Conservation (phyloP, 2,329 filamentous ascomycete species). For the Fonsecaea monophora region DNA sequence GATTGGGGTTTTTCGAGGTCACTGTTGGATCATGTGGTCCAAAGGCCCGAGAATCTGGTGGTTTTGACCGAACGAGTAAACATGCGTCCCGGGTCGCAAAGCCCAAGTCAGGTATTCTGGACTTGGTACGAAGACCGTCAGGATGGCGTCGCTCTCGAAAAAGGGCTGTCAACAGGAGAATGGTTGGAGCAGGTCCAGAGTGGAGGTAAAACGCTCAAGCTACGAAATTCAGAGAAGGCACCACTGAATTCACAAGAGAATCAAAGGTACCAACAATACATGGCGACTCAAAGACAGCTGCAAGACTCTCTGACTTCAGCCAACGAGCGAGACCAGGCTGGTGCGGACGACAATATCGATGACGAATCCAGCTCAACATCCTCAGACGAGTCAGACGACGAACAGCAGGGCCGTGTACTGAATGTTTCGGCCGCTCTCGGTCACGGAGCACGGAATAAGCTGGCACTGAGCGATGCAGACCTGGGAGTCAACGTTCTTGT, state of each 20-base stretch:
- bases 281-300: slow-evolving; percentile 84
- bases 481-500: slow-evolving; percentile 89
- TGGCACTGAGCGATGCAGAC: slow-evolving; percentile 85
- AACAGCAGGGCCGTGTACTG: slow-evolving; percentile 88
- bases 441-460: slow-evolving; percentile 82
- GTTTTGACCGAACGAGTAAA: slow-evolving; percentile 76
- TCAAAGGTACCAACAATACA: slow-evolving; percentile 85
- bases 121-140: slow-evolving; percentile 75
- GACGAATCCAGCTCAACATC: slow-evolving; percentile 85
- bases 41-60: slow-evolving; percentile 80
- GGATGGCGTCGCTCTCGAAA: slow-evolving; percentile 68
- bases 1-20: slow-evolving; percentile 96
- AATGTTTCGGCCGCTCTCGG: slow-evolving; percentile 86
- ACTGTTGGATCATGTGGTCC: slow-evolving; percentile 74
- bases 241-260: slow-evolving; percentile 78
- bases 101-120: slow-evolving; percentile 73
- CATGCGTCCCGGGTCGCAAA: slow-evolving; percentile 46
- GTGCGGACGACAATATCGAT: slow-evolving; percentile 76
- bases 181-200: slow-evolving; percentile 71
- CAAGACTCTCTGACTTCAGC: slow-evolving; percentile 79
- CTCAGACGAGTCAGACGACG: slow-evolving; percentile 85
- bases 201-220: slow-evolving; percentile 66
- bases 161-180: slow-evolving; percentile 58
- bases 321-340: slow-evolving; percentile 54
- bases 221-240: slow-evolving; percentile 67